Conservation (phyloP, 1,284 basidiomycete species). For the Austroboletus niveus region DNA sequence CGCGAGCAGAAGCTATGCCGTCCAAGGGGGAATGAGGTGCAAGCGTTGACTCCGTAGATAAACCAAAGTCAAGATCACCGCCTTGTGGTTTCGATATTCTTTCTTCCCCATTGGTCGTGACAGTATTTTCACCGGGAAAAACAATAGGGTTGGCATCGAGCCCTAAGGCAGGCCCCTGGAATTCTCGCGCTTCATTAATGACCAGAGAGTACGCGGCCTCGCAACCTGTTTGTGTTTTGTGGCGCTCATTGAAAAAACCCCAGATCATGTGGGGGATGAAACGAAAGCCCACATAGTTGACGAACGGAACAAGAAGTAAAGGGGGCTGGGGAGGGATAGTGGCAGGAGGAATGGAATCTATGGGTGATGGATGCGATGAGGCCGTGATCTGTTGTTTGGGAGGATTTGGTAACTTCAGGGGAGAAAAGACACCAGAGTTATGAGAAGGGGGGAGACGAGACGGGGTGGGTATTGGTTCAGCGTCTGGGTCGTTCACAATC, state of each 20-base stretch:
- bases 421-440: constrained; percentile 41
- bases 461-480: constrained; percentile 39
- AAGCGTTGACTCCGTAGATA: constrained; percentile 66
- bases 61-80: constrained; percentile 78
- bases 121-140: background rate
- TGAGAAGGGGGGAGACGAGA: constrained; percentile 42
- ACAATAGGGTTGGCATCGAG: constrained; percentile 14
- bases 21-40: constrained; percentile 60
- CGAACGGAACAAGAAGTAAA: constrained; percentile 85
- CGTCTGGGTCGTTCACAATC: constrained; percentile 29
- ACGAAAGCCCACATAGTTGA: constrained; percentile 81
- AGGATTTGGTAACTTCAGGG: constrained; percentile 33
- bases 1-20: constrained; percentile 67
- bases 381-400: constrained; percentile 22
- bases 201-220: constrained; percentile 82
- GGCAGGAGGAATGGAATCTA: constrained; percentile 47
- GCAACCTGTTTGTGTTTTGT: constrained; percentile 74
- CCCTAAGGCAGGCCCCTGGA: constrained; percentile 43
- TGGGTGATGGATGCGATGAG: constrained; percentile 3
- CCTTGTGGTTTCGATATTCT: constrained; percentile 15
- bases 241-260: constrained; percentile 91
- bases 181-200: constrained; percentile 61
- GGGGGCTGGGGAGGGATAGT: constrained; percentile 78
- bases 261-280: constrained; percentile 90
- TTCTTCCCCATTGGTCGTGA: constrained; percentile 2